Evolutionary conservation across 176 grass and related monocot genomes (phyloP).

Genomic region (Triticum aestivum): IWGSC_CS_RefSeq_v2.1 NC_057814.1:244770077-244770576

Average conservation of each 20-base stretch:
- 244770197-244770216: background rate
- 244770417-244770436: background rate
- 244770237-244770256: background rate
- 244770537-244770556: background rate
- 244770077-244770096: conserved; percentile 71
- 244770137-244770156: conserved; percentile 82
- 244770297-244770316: background rate
- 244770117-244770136: conserved; percentile 73
- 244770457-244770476: conserved; percentile 84
- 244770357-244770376: too few species aligned
- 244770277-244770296: background rate
- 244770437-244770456: conserved; percentile 55
- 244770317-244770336: background rate
- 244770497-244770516: conserved; percentile 67
- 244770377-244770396: background rate
- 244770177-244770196: background rate
- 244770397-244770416: conserved; percentile 11
- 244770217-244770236: background rate
- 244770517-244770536: conserved; percentile 20
- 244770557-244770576: conserved; percentile 1
- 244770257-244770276: background rate
- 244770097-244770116: conserved; percentile 89
- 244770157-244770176: conserved; percentile 60
- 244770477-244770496: conserved; percentile 79
- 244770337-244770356: background rate